Percentiles rank a stretch among this genome's conserved stretches.
Evolutionary conservation across 495 filamentous ascomycete genomes (phyloP).

Genomic region (Pyronema domesticum): DNA sequence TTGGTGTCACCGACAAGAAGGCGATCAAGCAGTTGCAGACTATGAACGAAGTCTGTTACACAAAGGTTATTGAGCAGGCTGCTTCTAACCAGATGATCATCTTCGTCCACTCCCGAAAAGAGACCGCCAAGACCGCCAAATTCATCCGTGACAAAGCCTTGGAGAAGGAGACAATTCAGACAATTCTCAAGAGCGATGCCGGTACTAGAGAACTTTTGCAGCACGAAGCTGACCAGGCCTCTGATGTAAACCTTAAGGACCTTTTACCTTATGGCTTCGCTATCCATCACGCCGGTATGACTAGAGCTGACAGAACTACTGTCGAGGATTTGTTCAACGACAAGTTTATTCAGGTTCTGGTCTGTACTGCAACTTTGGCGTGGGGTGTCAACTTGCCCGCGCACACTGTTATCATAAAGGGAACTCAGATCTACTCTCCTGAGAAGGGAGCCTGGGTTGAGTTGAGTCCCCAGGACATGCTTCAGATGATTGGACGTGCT

Average conservation of each 20-base stretch:
- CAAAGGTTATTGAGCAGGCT: constrained; percentile 92
- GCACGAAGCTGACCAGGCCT: constrained; percentile 65
- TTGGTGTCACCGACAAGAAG: constrained; percentile 94
- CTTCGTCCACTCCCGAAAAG: constrained; percentile 94
- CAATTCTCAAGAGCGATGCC: constrained; percentile 85
- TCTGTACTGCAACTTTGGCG: constrained; percentile 88
- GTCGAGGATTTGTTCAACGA: constrained; percentile 89
- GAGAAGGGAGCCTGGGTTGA: constrained; percentile 99
- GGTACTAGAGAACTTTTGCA: constrained; percentile 74
- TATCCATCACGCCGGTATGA: constrained; percentile 96
- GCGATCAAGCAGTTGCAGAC: constrained; percentile 97
- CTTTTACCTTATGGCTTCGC: constrained; percentile 91
- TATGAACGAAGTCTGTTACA: constrained; percentile 98
- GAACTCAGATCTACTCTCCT: constrained; percentile 92
- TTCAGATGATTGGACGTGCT: constrained; percentile 97
- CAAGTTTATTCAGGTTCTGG: constrained; percentile 81
- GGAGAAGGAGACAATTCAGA: constrained; percentile 88
- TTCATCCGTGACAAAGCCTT: constrained; percentile 92
- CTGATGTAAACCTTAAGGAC: constrained; percentile 82
- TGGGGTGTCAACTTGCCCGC: constrained; percentile 94
- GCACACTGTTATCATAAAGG: constrained; percentile 93
- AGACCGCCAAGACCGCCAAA: constrained; percentile 91
- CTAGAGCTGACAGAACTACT: constrained; percentile 73
- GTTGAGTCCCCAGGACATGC: constrained; percentile 86
- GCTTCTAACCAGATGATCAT: constrained; percentile 93